Evolutionary conservation across 148 eudicot species (phyloP).

Genomic region (Gaultheria prostrata): DNA sequence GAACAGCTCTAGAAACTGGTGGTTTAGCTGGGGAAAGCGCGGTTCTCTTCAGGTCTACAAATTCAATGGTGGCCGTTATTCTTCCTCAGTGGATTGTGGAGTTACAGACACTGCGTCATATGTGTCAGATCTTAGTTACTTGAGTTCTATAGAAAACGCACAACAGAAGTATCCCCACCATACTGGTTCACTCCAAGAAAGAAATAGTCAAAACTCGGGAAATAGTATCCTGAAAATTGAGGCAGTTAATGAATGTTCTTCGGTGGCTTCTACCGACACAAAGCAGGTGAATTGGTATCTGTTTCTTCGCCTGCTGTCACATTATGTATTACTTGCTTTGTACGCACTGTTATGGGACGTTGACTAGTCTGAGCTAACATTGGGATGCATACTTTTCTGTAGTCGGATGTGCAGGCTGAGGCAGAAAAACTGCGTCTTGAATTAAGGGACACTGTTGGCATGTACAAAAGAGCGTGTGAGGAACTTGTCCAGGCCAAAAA

Average conservation of each 20-base stretch:
- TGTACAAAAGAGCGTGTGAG: conserved; percentile 72
- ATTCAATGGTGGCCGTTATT: conserved; percentile 15
- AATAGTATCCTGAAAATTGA: conserved; percentile 22
- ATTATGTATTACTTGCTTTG: background rate
- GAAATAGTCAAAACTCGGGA: conserved; percentile 18
- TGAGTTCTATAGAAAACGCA: conserved; percentile 25
- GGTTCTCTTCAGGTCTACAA: conserved; percentile 15
- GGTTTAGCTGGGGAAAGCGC: conserved; percentile 12
- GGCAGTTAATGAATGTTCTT: conserved; percentile 19
- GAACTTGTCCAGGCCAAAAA: conserved; percentile 67
- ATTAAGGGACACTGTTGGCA: conserved; percentile 47
- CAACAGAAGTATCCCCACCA: conserved; percentile 14
- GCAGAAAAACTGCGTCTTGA: conserved; percentile 60
- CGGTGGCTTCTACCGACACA: conserved; percentile 34
- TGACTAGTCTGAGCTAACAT: background rate
- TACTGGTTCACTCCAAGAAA: conserved; percentile 16
- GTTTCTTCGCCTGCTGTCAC: background rate
- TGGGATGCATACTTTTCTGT: conserved; percentile 23
- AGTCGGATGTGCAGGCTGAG: conserved; percentile 61
- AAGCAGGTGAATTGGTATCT: conserved; percentile 31
- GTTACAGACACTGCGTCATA: conserved; percentile 20
- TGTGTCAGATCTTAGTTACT: conserved; percentile 26
- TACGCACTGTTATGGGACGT: background rate
- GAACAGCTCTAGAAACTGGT: conserved; percentile 19
- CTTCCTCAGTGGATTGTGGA: conserved; percentile 18